Percentiles rank a stretch among this genome's conserved stretches.
Conservation (phyloP, 257 asterid genomes). For the Lycium barbarum region DNA sequence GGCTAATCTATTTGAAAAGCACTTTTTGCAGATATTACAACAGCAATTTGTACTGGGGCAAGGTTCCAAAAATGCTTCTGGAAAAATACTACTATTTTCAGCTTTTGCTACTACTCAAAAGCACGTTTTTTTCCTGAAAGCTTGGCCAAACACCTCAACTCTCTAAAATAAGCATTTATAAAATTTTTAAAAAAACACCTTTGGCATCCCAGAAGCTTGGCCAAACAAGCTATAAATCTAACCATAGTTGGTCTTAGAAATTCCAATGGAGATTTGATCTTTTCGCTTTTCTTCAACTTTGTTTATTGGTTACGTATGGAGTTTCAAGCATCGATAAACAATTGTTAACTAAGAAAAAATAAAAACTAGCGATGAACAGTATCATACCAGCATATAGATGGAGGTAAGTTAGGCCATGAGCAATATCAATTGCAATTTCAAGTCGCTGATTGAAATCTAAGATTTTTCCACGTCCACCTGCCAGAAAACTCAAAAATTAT, state of each 20-base stretch:
- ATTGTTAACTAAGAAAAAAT: slow-evolving; percentile 31
- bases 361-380: slow-evolving; percentile 22
- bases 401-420: slow-evolving; percentile 93
- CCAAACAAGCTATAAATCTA: background rate
- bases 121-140: no score
- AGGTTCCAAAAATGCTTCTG: no score
- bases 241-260: background rate
- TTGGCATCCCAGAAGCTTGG: no score
- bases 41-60: no score
- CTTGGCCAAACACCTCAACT: no score
- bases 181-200: no score
- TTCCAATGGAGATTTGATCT: background rate
- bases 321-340: slow-evolving; percentile 15
- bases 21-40: no score
- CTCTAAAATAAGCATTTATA: no score
- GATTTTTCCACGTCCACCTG: slow-evolving; percentile 76
- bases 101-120: no score
- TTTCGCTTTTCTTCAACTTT: background rate
- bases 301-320: background rate
- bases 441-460: slow-evolving; percentile 94
- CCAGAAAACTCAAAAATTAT: slow-evolving; percentile 38
- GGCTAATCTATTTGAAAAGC: no score
- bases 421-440: slow-evolving; percentile 88
- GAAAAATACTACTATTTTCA: no score
- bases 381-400: slow-evolving; percentile 88